Percentiles rank a stretch among this genome's conserved stretches.
phyloP scores from a whole-genome alignment of 208 protist genomes.

The Leishmania guyanensis region DNA sequence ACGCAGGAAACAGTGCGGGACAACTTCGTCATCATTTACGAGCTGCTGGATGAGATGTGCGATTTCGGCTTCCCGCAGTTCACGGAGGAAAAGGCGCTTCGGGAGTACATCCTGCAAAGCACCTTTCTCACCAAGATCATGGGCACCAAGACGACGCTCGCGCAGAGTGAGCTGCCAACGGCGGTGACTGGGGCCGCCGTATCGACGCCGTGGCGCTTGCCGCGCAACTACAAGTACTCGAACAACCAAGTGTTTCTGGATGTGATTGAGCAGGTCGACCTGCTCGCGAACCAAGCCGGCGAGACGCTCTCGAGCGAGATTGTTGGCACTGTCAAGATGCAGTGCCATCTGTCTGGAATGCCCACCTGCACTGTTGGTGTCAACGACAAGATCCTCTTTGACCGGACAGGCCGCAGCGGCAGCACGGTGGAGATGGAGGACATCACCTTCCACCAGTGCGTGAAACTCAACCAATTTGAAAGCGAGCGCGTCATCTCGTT shows the following conservation, averaged over 20 bases:
- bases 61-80: conserved; percentile 99
- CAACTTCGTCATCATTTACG: conserved; percentile 99
- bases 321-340: conserved; percentile 94
- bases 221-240: conserved; percentile 96
- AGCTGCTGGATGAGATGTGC: conserved; percentile 99
- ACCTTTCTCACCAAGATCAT: conserved; percentile 51
- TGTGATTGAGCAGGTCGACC: conserved; percentile 97
- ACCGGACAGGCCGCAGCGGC: conserved; percentile 45
- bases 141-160: conserved; percentile 39
- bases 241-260: conserved; percentile 99
- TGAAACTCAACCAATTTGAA: conserved; percentile 97
- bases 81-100: conserved; percentile 94
- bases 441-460: conserved; percentile 99
- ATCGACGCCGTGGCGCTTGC: conserved; percentile 94
- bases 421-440: conserved; percentile 94
- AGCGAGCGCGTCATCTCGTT: conserved; percentile 94
- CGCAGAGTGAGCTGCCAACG: conserved; percentile 42
- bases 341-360: conserved; percentile 97
- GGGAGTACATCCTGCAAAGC: conserved; percentile 96
- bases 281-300: conserved; percentile 94
- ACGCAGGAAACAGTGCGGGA: conserved; percentile 96
- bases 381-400: conserved; percentile 96
- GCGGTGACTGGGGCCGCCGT: conserved; percentile 94
- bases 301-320: conserved; percentile 96
- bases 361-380: conserved; percentile 97